Conservation (phyloP, 805 yeast species). For the Pichia eremophila region DNA sequence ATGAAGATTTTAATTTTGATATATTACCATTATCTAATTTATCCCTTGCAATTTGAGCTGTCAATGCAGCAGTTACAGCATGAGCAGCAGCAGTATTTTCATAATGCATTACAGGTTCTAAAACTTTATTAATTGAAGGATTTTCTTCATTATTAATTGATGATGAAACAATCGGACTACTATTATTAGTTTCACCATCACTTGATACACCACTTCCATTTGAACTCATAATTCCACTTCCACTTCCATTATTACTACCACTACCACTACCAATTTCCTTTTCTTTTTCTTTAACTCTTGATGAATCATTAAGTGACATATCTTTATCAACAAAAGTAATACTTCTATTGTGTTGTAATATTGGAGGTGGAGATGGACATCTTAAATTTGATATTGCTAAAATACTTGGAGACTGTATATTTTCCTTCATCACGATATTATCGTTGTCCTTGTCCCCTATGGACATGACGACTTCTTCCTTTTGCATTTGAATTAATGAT, state of each 20-base stretch:
- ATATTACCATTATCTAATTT: slow-evolving; percentile 1
- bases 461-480: neutral
- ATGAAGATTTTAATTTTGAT: slow-evolving; percentile 21
- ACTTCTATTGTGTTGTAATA: slow-evolving; percentile 26
- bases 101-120: neutral
- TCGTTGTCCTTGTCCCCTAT: too few species aligned
- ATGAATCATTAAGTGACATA: neutral
- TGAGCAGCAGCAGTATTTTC: slow-evolving; percentile 28
- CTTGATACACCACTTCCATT: too few species aligned
- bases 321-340: neutral
- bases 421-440: slow-evolving; percentile 2
- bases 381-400: slow-evolving; percentile 49
- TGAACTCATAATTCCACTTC: too few species aligned
- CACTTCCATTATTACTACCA: neutral
- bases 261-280: neutral
- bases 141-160: neutral
- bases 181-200: neutral
- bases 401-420: slow-evolving; percentile 37
- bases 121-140: slow-evolving; percentile 3
- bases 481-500: neutral
- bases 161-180: neutral
- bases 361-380: slow-evolving; percentile 71
- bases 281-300: too few species aligned
- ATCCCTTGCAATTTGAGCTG: slow-evolving; percentile 31
- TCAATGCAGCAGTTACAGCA: slow-evolving; percentile 31